Percentiles rank a stretch among this genome's conserved stretches.
phyloP scores from a whole-genome alignment of 1,284 basidiomycete species.

The Clitocybe nebularis region DNA sequence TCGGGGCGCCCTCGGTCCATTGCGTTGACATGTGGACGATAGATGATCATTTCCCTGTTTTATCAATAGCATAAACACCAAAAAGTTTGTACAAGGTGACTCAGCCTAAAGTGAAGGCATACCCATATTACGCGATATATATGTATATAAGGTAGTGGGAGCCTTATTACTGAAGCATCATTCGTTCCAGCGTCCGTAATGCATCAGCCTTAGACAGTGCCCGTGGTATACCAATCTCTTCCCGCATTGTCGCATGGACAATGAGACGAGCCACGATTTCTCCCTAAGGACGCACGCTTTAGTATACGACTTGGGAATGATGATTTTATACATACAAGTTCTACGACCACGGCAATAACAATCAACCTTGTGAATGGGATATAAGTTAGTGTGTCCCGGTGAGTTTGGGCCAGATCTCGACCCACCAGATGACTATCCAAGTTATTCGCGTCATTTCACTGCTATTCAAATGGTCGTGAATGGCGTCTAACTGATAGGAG shows the following conservation, averaged over 20 bases:
- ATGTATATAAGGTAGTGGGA: neutral
- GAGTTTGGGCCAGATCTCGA: neutral
- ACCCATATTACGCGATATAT: too few relatives aligned
- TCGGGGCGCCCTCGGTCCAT: too few relatives aligned
- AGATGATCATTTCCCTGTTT: too few relatives aligned
- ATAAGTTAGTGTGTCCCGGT: slow-evolving; percentile 1
- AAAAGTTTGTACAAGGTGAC: too few relatives aligned
- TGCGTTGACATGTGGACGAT: too few relatives aligned
- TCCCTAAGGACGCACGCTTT: slow-evolving; percentile 42
- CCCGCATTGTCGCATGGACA: slow-evolving; percentile 50
- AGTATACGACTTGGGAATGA: slow-evolving; percentile 1
- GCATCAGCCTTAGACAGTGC: slow-evolving; percentile 34
- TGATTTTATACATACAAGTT: slow-evolving; percentile 48
- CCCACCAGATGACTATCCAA: slow-evolving; percentile 91
- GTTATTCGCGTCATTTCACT: slow-evolving; percentile 92
- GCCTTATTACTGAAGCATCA: slow-evolving; percentile 23
- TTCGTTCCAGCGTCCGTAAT: slow-evolving; percentile 36
- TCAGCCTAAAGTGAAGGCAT: too few relatives aligned
- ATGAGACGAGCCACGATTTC: slow-evolving; percentile 82
- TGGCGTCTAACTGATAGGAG: slow-evolving; percentile 77
- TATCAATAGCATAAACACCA: too few relatives aligned
- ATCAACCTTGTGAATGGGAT: slow-evolving; percentile 59
- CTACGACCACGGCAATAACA: slow-evolving; percentile 82
- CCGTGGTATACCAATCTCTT: slow-evolving; percentile 12
- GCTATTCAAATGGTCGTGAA: slow-evolving; percentile 92